Conservation (phyloP, 768 basidiomycete genomes). For the Tylopilus sp. region DNA sequence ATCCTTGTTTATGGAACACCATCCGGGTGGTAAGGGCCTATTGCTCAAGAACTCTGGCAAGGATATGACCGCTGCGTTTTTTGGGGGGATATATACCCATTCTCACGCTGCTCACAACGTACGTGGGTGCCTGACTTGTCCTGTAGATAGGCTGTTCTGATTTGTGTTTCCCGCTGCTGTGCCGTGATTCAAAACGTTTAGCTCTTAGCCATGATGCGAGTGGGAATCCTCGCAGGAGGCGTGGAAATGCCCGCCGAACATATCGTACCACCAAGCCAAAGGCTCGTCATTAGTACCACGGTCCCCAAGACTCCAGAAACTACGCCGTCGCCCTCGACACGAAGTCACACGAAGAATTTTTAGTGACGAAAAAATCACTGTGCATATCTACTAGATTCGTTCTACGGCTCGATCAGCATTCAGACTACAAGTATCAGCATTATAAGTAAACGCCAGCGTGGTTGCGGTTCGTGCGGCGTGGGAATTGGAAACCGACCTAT, state of each 20-base stretch:
- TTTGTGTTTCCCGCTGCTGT: not conserved
- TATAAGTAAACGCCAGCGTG: slow-evolving; percentile 3
- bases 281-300: slow-evolving; percentile 31
- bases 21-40: slow-evolving; percentile 72
- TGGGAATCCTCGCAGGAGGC: slow-evolving; percentile 63
- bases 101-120: slow-evolving; percentile 82
- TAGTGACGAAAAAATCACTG: not conserved
- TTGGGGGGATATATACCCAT: slow-evolving; percentile 80
- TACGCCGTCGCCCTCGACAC: not conserved
- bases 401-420: slow-evolving; percentile 5
- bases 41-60: slow-evolving; percentile 65
- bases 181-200: slow-evolving; percentile 14
- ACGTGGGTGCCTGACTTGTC: slow-evolving; percentile 23
- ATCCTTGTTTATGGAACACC: slow-evolving; percentile 64
- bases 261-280: slow-evolving; percentile 44
- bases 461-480: not conserved
- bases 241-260: slow-evolving; percentile 48
- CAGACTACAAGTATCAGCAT: slow-evolving; percentile 1
- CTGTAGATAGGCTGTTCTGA: slow-evolving; percentile 1
- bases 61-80: slow-evolving; percentile 82
- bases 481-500: not conserved
- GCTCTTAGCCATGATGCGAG: slow-evolving; percentile 77
- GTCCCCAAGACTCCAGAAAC: slow-evolving; percentile 4
- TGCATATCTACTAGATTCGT: slow-evolving; percentile 12
- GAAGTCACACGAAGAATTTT: not conserved